Base-by-base conservation (phyloP, 2,329 filamentous ascomycete genomes). In the Aplosporella prunicola region DNA sequence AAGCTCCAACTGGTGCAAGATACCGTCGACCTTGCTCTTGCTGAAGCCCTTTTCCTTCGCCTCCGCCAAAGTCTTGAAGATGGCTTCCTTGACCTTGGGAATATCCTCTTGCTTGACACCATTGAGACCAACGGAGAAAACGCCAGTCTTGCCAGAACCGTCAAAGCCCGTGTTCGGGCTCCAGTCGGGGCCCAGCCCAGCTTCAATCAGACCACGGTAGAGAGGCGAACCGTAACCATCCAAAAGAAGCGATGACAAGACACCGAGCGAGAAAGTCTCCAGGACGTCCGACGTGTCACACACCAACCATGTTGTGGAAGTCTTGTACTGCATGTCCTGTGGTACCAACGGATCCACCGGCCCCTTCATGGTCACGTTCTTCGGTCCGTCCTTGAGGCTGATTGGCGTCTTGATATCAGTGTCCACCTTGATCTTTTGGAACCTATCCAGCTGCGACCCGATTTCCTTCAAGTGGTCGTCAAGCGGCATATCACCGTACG, bases 151-250 rank as follows among this genome's bases (percentile, higher is more conserved):
- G 15, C 77, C 81, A 18, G 82, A 84, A 36, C 74, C 75, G 55
- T 95, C 89, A 50, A 91, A 93, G 9, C 91, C 91, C 2, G 87
- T 85, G 54, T 98, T 98, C 3, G 91, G 86, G 35, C 86, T 93
- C 66, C 87, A 98, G 51, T 94, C 89, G 0, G 86, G 84, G 15
- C 91, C 91, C 25, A 98, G 72, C 1, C 87, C 88, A 31, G 82
- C 78, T 57, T 96, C 89, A 37, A 98, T 83, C 41, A 98, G 68
- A 2, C 82, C 84, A 43, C 80, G 80, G 58, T 96, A 96, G 39
- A 98, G 63, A 0, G 91, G 91, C 5, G 91, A 95, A 10, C 91
- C 89, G 56, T 96, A 98, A 5, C 91, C 91, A 56, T 94, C 88
- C 64, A 93, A 80, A 8, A 98, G 64, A 11, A 98, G 65, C 2